Base-by-base conservation (phyloP, 257 asterid genomes). In the Capsicum pubescens region DNA sequence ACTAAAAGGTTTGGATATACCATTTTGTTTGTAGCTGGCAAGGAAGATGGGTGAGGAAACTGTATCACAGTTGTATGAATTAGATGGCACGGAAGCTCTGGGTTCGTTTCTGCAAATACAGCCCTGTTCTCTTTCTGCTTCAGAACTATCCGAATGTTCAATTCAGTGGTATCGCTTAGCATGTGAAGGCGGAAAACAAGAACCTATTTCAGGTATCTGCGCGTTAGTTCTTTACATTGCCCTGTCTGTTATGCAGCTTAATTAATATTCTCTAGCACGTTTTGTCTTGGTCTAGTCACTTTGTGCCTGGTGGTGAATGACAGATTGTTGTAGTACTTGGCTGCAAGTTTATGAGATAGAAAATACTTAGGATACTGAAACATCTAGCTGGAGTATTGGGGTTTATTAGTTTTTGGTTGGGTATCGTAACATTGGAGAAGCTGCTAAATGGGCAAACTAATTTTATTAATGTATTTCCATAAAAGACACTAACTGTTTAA, bases 121-220 rank as follows among this genome's bases (percentile, higher is more conserved):
- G 85, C 93, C 90, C 13, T 90, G 97, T 81, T 91, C 94, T 39
- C 91, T 87, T 69, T 86, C 84, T 86, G 94, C 91, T 66, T 92
- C 90, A 17, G 92, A 92, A 50, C 89, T 92, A 79, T 91, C 93
- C 0, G 89, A 91, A 87, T 93, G 96, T 88, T 72, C 91, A 56
- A 89, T 93, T 81, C 98, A 93, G 82, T 96, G 99, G 99, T 91
- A 84, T 76, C 97, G 98, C 21, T 88, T 91, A 58, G 82, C 94
- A 59, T 86, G 96, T 68, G 97, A 94, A 87, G 90, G 87, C 44
- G 93, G 90, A 79, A 90, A 88, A 84, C 90, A 82, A 89, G 99
- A 96, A 86, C 95, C 91, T 80, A 91, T 96, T 88, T 91, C 97
- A 90, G 98, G 99, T 94, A 90, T 48, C 10, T 44, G 78, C 44